These are phyloP conservation scores for Neurospora pannonica DNA, from an alignment of 495 filamentous ascomycete genomes.

Conservation along the genomic window DNA sequence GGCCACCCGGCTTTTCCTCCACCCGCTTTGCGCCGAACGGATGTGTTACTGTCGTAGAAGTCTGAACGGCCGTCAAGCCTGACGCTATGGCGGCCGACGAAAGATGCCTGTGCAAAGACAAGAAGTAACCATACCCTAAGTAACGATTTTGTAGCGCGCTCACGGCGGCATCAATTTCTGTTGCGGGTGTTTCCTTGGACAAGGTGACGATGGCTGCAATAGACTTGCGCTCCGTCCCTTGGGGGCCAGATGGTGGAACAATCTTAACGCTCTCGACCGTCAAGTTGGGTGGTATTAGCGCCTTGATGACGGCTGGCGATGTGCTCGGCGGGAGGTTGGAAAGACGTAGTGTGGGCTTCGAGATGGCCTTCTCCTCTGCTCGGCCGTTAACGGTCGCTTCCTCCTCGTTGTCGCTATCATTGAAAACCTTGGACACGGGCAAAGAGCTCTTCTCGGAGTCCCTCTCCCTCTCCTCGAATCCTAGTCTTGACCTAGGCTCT, in stretches of 20 bases:
- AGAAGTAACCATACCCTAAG: slow-evolving; percentile 77
- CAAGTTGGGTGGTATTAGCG: slow-evolving; percentile 57
- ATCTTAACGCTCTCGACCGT: slow-evolving; percentile 71
- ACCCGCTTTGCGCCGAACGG: slow-evolving; percentile 81
- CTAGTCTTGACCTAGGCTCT: slow-evolving; percentile 25
- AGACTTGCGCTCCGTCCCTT: slow-evolving; percentile 61
- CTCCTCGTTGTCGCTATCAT: slow-evolving; percentile 38
- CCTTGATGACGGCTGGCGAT: slow-evolving; percentile 64
- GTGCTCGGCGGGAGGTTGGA: slow-evolving; percentile 51
- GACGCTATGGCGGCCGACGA: slow-evolving; percentile 68
- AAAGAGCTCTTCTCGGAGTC: slow-evolving; percentile 14
- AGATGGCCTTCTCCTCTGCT: slow-evolving; percentile 61
- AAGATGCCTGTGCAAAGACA: slow-evolving; percentile 71
- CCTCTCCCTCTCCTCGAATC: slow-evolving; percentile 22
- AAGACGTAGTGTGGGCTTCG: slow-evolving; percentile 83
- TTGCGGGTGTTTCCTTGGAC: slow-evolving; percentile 71
- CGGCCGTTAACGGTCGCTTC: slow-evolving; percentile 19
- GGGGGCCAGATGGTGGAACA: slow-evolving; percentile 35
- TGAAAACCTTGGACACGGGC: slow-evolving; percentile 31
- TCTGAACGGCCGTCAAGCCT: slow-evolving; percentile 39
- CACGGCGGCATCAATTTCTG: slow-evolving; percentile 75
- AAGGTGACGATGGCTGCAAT: slow-evolving; percentile 77
- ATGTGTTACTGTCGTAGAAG: slow-evolving; percentile 46
- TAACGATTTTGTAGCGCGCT: slow-evolving; percentile 76
- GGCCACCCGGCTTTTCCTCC: slow-evolving; percentile 34